Base-by-base conservation (phyloP, 805 yeast species). In the Candida sanyiensis region DNA sequence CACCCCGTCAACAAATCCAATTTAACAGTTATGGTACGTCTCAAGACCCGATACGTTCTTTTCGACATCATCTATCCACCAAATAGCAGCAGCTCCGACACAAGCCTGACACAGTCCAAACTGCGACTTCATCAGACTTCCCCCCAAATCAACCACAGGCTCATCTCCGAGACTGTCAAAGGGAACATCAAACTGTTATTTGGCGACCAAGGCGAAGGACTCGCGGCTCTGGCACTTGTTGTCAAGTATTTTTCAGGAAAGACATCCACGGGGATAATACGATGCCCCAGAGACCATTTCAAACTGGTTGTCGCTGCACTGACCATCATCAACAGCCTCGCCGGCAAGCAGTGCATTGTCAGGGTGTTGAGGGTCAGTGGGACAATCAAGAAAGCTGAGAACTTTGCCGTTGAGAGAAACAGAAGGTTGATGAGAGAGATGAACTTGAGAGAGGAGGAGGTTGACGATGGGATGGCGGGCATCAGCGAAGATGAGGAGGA, bases 1-100 rank as follows among this genome's bases (percentile, higher is more conserved):
- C n/a, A n/a, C n/a, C n/a, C n/a, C n/a, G n/a, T n/a, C n/a, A n/a
- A n/a, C n/a, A n/a, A n/a, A n/a, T n/a, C n/a, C n/a, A n/a, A n/a
- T n/a, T n/a, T n/a, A n/a, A n/a, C n/a, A 10, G 35, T n/a, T 6
- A 89, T 89, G 97, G 97, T 89, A 12, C 74, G 97, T 52, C 67
- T 89, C 21, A 89, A 89, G 58, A 79, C 88, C 13, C 66, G 97
- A 49, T 89, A 90, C 52, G 69, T 89, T 10, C 67, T 88, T 4
- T 89, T 90, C 57, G 95, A 88, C 48, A 61, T 89, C 0, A 58
- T 84, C 5, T 78, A 78, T 47, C 95, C 95, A 0, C 73, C 59
- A 4, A n/a, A n/a, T n/a, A n/a, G n/a, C n/a, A n/a, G n/a, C n/a
- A n/a, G n/a, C n/a, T n/a, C n/a, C n/a, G n/a, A n/a, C n/a, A n/a